These are phyloP conservation scores for Leavenworthia alabamica DNA, from an alignment of 345 rosid genomes.

Conservation along the genomic window DNA sequence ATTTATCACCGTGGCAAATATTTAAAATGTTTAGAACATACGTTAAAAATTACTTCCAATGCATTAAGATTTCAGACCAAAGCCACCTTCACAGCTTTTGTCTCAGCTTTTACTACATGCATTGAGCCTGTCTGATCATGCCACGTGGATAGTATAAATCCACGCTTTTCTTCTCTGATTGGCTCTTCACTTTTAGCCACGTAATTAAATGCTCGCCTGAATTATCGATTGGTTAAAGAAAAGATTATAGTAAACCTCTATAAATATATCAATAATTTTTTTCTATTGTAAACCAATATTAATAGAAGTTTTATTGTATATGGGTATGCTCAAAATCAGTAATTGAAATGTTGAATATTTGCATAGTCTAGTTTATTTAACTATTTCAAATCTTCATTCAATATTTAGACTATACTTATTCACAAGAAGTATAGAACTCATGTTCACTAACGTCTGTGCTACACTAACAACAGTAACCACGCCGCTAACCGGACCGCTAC, in stretches of 20 bases:
- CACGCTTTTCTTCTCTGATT: neutral
- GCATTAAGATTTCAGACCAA: neutral
- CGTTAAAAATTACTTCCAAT: neutral
- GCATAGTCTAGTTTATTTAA: neutral
- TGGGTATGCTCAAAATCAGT: neutral
- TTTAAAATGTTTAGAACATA: neutral
- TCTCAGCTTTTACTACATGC: neutral
- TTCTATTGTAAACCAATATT: too few species aligned
- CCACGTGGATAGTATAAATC: constrained; percentile 2
- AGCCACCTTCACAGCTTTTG: neutral
- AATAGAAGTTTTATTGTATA: too few species aligned
- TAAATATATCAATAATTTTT: too few species aligned
- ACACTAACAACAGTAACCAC: neutral
- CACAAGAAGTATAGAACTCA: neutral
- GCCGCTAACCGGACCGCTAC: neutral
- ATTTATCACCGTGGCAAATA: neutral
- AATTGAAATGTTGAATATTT: neutral
- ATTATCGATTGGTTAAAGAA: neutral
- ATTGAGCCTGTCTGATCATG: neutral
- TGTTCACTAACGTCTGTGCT: neutral
- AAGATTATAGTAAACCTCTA: too few species aligned
- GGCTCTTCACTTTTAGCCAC: neutral
- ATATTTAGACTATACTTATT: neutral
- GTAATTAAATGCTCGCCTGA: neutral
- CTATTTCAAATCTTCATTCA: neutral